Evolutionary conservation across 768 basidiomycete species (phyloP), one percentile per base, ranked within the genome.

Genomic region (Pleurotus salmoneostramineus): DNA sequence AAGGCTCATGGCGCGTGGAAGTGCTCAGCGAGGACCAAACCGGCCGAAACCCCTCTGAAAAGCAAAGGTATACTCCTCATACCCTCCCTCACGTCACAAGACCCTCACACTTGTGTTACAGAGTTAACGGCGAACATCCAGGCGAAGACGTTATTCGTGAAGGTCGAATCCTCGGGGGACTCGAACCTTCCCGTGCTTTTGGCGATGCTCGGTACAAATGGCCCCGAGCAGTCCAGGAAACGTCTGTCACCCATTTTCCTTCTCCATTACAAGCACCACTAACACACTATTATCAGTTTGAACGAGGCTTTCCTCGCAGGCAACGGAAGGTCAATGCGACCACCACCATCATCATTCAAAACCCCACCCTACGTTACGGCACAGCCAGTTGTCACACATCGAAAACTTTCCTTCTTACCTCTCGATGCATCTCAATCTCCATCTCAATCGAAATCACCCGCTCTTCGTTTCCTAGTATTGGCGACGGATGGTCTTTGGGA

Each of bases 11-110:
- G 97, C 83, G 87, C 47, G 89, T 95, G 33, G 93, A 97, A 68
- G 92, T 92, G n/a, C 78, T 99, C 60, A 93, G 84, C 32, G 94
- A 98, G 70, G 97, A 98, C 67, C 95, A 98, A 76, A 98, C 95
- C 5, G 97, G 94, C 40, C 84, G 93, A 62, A 98, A 94, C 68
- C 85, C 83, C 12, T 87, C 83, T 47, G 97, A 99, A 72, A 74
- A 89, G 27, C 81, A 81, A 69, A 83, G 95, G 95, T 40, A 40
- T 49, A n/a, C 12, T 55, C 11, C 21, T 52, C 32, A 31, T 6
- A 6, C 6, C 11, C 3, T 48, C 8, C 8, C 35, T 31, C 34
- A 42, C 4, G 15, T 15, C 2, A 11, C 44, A n/a, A 56, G 17
- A 47, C 27, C 21, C 56, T 35, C 15, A 6, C 3, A 10, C 0